Percentiles rank a stretch among this genome's conserved stretches.
Evolutionary conservation across 768 basidiomycete genomes (phyloP).

Genomic region (Lactifluus pinguis): DNA sequence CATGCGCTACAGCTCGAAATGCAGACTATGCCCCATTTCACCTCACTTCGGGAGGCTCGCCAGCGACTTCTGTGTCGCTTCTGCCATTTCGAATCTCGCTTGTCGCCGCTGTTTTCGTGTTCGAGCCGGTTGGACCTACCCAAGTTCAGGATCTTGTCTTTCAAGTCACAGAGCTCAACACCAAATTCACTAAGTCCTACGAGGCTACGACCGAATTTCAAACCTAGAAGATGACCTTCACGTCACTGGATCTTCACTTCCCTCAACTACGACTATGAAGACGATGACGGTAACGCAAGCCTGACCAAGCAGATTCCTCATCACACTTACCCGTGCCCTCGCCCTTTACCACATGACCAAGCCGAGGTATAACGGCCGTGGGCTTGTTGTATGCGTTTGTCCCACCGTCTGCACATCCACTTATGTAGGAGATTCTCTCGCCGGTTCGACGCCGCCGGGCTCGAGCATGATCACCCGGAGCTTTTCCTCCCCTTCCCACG

Average conservation of each 20-base stretch:
- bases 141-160: slow-evolving; percentile 84
- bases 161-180: slow-evolving; percentile 78
- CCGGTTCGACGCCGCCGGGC: slow-evolving; percentile 89
- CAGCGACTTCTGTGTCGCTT: no score
- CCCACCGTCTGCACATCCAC: slow-evolving; percentile 14
- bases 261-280: slow-evolving; percentile 57
- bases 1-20: no score
- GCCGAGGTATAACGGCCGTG: slow-evolving; percentile 57
- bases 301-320: slow-evolving; percentile 85
- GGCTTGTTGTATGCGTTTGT: slow-evolving; percentile 70
- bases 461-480: slow-evolving; percentile 78
- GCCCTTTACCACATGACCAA: slow-evolving; percentile 94
- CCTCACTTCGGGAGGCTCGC: no score
- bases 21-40: no score
- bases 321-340: slow-evolving; percentile 88
- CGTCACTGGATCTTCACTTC: slow-evolving; percentile 48
- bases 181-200: slow-evolving; percentile 89
- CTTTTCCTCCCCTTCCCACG: slow-evolving; percentile 74
- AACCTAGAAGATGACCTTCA: slow-evolving; percentile 89
- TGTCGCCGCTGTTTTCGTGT: no score
- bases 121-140: slow-evolving; percentile 7
- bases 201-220: slow-evolving; percentile 82
- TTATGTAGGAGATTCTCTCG: slow-evolving; percentile 50
- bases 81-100: no score
- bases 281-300: slow-evolving; percentile 63